A percentile compares a stretch with the other conserved stretches of the same genome.
These are phyloP conservation scores for Penicillium dipodomyicola DNA, from an alignment of 495 filamentous ascomycete genomes.

Conservation along the genomic window DNA sequence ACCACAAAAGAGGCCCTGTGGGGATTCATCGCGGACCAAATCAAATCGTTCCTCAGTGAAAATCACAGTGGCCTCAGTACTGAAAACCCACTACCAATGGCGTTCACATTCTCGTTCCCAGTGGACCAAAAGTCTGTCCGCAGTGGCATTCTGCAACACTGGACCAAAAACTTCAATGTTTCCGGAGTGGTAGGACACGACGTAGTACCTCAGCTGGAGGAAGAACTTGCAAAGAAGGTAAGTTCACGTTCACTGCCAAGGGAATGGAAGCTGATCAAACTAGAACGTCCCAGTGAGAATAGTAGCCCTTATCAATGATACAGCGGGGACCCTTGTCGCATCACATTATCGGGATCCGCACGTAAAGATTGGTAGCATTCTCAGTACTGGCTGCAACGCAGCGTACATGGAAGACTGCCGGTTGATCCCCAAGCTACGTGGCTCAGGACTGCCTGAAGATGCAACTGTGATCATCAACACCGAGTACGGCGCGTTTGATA, in stretches of 20 bases:
- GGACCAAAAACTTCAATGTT: constrained; percentile 97
- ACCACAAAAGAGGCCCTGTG: constrained; percentile 80
- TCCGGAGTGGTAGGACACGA: constrained; percentile 86
- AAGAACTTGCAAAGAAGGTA: constrained; percentile 70
- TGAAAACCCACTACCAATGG: constrained; percentile 62
- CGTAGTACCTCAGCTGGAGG: constrained; percentile 84
- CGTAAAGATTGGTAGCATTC: constrained; percentile 90
- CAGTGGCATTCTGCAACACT: constrained; percentile 84
- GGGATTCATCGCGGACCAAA: constrained; percentile 87
- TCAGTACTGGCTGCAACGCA: constrained; percentile 94
- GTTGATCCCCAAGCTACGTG: constrained; percentile 79
- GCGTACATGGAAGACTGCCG: constrained; percentile 90
- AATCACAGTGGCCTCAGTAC: constrained; percentile 60
- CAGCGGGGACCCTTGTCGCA: constrained; percentile 89
- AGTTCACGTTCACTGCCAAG: constrained; percentile 11
- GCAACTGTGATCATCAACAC: constrained; percentile 93
- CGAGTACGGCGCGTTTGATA: constrained; percentile 96
- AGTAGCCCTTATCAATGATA: constrained; percentile 90
- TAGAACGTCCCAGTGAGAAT: constrained; percentile 81
- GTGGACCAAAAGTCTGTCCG: constrained; percentile 85
- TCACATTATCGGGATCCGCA: constrained; percentile 82
- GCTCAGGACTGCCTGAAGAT: constrained; percentile 74
- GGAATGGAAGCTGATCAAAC: constrained; percentile 1
- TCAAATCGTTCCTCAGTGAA: constrained; percentile 80
- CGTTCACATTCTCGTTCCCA: constrained; percentile 95